These are phyloP conservation scores for Craspedostauros australis DNA, from an alignment of 108 stramenopile species.

Conservation along the genomic window DNA sequence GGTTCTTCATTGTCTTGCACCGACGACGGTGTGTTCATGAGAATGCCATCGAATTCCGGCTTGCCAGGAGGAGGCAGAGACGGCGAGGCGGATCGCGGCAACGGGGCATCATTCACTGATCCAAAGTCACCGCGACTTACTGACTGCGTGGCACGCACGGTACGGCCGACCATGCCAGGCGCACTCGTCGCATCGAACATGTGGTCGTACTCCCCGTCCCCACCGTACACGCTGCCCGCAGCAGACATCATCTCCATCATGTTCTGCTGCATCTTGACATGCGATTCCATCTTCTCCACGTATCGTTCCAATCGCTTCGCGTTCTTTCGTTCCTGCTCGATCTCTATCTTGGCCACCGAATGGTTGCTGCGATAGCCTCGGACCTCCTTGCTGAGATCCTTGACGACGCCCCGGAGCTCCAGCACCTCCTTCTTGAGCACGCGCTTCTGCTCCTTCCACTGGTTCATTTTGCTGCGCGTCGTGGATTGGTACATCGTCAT, in stretches of 20 bases:
- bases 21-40: too few relatives aligned
- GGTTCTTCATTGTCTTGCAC: too few relatives aligned
- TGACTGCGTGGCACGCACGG: too few relatives aligned
- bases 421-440: constrained; percentile 86
- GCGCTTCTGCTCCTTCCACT: constrained; percentile 74
- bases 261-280: constrained; percentile 83
- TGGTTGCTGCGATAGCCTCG: constrained; percentile 49
- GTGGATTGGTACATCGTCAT: constrained; percentile 72
- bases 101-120: too few relatives aligned
- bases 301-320: constrained; percentile 65
- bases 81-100: background rate
- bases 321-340: constrained; percentile 59
- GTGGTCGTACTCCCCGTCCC: constrained; percentile 15
- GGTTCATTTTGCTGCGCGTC: constrained; percentile 57
- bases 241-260: constrained; percentile 87
- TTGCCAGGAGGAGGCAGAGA: constrained; percentile 2
- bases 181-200: too few relatives aligned
- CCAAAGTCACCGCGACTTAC: too few relatives aligned
- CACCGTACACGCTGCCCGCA: constrained; percentile 41
- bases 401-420: constrained; percentile 67
- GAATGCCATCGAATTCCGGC: too few relatives aligned
- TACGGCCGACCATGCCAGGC: too few relatives aligned
- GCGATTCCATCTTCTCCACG: constrained; percentile 75
- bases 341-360: constrained; percentile 36
- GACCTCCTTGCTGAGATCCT: constrained; percentile 54